Evolutionary conservation across 345 rosid genomes (phyloP).

Genomic region (Hibiscus tridactylites): DNA sequence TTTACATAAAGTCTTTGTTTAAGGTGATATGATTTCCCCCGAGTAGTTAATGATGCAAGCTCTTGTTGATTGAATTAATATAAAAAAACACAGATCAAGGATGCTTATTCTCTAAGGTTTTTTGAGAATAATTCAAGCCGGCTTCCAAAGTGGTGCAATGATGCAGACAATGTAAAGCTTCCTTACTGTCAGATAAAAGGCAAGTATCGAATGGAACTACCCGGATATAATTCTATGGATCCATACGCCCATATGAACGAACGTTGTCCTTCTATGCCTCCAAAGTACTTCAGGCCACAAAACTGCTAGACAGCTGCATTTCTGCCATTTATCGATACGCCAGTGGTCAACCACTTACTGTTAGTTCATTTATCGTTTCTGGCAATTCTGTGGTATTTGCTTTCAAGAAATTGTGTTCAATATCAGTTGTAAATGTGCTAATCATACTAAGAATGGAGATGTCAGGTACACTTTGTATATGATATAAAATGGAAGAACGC

Average conservation of each 20-base stretch:
- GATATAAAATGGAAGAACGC: not conserved
- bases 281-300: conserved; percentile 59
- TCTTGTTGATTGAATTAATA: not conserved
- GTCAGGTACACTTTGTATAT: not conserved
- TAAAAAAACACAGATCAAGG: conserved; percentile 54
- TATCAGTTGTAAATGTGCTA: conserved; percentile 12
- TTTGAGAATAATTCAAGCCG: conserved; percentile 49
- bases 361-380: not conserved
- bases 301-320: conserved; percentile 40
- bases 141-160: conserved; percentile 90
- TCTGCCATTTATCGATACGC: no score
- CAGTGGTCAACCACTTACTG: no score
- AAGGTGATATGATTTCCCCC: not conserved
- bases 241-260: no score
- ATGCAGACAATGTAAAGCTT: conserved; percentile 55
- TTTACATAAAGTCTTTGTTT: not conserved
- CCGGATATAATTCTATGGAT: conserved; percentile 17
- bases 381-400: not conserved
- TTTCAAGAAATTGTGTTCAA: not conserved
- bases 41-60: not conserved
- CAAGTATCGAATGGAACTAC: conserved; percentile 91
- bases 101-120: conserved; percentile 52
- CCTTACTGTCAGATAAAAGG: conserved; percentile 87
- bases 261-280: conserved; percentile 80
- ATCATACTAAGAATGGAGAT: conserved; percentile 3